Base-by-base conservation (phyloP, 1,139 yeast species). In the Candida buenavistaensis region DNA sequence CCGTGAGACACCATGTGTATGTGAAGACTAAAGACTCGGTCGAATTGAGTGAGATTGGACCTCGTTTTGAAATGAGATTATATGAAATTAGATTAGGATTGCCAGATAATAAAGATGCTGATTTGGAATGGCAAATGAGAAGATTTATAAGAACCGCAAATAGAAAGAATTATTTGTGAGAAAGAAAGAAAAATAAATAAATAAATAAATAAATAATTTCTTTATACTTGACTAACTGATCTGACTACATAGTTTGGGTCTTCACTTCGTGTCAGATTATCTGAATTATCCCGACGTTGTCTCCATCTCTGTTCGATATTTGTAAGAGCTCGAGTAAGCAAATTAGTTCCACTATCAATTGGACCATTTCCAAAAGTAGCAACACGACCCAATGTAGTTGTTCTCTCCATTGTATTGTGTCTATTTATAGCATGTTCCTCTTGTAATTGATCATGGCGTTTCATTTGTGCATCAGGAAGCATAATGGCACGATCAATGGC, bases 41-140 rank as follows among this genome's bases (percentile, higher is more conserved):
- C 3, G 98, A 92, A 56, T 64, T 92, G 43, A 92, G 97, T 44
- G 99, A 92, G 56, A 85, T 94, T 26, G 99, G 99, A 0, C 99
- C 99, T n/a, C 70, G 99, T 43, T 92, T 92, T 52, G 98, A 94
- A 62, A 89, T 92, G 97, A 79, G 89, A 57, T 65, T 92, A 44
- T 92, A 80, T 55, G 97, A 92, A 57, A 67, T 94, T 44, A 78
- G 82, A 54, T 70, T 94, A 47, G 97, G 99, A 3, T 86, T 96
- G 33, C 67, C 92, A 44, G 98, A 92, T 51, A 88, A 90, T 57
- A 86, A 86, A 63, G 97, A 94, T 59, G 96, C 97, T n/a, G 98
- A 92, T 53, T 80, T 88, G 20, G 99, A 92, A 61, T 92, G 98
- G 98, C 88, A 87, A 66, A 68, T 87, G 50, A 78, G 95, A 59